phyloP scores from a whole-genome alignment of 768 basidiomycete genomes.

The Lactarius vividus region DNA sequence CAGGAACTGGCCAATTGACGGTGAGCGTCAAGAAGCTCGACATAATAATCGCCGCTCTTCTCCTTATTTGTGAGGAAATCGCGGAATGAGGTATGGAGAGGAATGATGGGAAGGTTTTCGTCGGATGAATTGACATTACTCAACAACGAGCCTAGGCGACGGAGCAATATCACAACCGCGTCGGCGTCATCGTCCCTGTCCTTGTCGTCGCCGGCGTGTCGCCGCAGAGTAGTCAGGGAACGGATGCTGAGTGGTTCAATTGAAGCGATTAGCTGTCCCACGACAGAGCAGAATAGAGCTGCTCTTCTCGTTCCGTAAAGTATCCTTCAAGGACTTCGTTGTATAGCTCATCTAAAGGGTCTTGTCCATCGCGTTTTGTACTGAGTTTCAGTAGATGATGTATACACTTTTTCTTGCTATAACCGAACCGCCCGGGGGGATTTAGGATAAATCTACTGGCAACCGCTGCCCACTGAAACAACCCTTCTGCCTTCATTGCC shows the following conservation, averaged over 20 bases:
- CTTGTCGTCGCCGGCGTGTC: no score
- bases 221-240: not conserved
- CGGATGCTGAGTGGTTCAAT: not conserved
- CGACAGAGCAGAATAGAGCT: not conserved
- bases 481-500: not conserved
- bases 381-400: not conserved
- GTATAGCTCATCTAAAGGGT: not conserved
- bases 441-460: not conserved
- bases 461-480: not conserved
- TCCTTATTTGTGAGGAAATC: not conserved
- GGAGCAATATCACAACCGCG: not conserved
- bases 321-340: not conserved
- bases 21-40: not conserved
- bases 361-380: not conserved
- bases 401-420: not conserved
- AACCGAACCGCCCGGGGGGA: not conserved
- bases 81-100: not conserved
- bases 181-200: not conserved
- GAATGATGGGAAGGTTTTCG: not conserved
- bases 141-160: constrained; percentile 7
- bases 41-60: not conserved
- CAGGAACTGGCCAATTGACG: constrained; percentile 1
- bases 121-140: constrained; percentile 1
- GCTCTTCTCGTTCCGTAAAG: not conserved
- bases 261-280: not conserved